These are phyloP conservation scores for Scleroderma citrinum DNA, from an alignment of 768 basidiomycete genomes.

Conservation along the genomic window DNA sequence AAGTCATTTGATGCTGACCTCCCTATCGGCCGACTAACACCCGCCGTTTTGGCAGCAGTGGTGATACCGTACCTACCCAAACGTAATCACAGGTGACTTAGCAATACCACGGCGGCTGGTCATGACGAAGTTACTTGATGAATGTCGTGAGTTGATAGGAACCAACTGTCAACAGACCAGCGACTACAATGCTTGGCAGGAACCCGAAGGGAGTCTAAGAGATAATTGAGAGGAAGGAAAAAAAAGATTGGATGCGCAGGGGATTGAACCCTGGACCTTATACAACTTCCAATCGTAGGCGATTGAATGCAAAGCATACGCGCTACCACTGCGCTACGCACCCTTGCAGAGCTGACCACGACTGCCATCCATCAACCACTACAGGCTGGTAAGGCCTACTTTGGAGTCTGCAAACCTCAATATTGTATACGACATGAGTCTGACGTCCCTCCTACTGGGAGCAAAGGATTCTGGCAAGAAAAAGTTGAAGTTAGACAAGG, in stretches of 20 bases:
- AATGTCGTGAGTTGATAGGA: too few relatives aligned
- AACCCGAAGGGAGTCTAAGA: too few relatives aligned
- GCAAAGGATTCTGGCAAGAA: slow-evolving; percentile 27
- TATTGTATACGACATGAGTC: slow-evolving; percentile 37
- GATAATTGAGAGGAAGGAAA: too few relatives aligned
- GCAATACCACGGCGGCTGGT: too few relatives aligned
- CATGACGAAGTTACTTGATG: too few relatives aligned
- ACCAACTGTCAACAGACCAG: too few relatives aligned
- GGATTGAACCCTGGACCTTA: slow-evolving; percentile 41
- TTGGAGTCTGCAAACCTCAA: background rate
- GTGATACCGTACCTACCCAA: too few relatives aligned
- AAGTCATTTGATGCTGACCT: too few relatives aligned
- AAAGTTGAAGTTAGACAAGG: slow-evolving; percentile 47
- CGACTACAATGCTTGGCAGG: too few relatives aligned
- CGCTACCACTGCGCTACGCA: slow-evolving; percentile 30
- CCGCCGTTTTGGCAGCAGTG: too few relatives aligned
- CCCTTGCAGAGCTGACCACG: background rate
- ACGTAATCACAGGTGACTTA: too few relatives aligned
- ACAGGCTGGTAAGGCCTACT: background rate
- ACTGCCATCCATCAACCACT: background rate
- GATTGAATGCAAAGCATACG: slow-evolving; percentile 35
- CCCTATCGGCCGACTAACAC: too few relatives aligned
- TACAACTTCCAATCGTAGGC: slow-evolving; percentile 21
- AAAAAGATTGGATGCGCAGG: slow-evolving; percentile 34
- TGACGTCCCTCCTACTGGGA: slow-evolving; percentile 48